Conservation (phyloP, 177 flowering plant genomes). For the Tripterygium wilfordii region DNA sequence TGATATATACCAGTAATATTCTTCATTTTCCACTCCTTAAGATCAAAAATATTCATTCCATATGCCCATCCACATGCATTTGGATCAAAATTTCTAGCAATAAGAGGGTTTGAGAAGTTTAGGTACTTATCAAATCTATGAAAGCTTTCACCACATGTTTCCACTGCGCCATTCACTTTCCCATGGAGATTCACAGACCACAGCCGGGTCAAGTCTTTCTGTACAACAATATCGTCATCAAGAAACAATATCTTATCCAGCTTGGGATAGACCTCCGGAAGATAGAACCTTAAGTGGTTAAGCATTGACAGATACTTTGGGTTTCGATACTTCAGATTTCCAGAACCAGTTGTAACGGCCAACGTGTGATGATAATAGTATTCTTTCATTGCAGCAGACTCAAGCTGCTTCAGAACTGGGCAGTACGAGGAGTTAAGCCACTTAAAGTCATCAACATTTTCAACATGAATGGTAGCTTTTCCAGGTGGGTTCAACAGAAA, state of each 20-base stretch:
- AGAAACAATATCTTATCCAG: constrained; percentile 94
- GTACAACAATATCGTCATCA: constrained; percentile 98
- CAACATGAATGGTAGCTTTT: constrained; percentile 95
- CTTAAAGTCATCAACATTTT: constrained; percentile 95
- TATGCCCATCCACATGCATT: constrained; percentile 99
- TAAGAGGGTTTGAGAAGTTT: constrained; percentile 87
- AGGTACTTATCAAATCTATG: constrained; percentile 97
- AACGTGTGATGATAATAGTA: constrained; percentile 83
- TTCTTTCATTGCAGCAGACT: constrained; percentile 94
- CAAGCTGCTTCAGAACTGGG: constrained; percentile 89
- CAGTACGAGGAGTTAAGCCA: constrained; percentile 98
- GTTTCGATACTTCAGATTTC: constrained; percentile 90
- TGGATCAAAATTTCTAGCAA: constrained; percentile 80
- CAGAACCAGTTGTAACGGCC: constrained; percentile 82
- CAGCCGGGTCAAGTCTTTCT: constrained; percentile 84
- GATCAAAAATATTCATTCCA: constrained; percentile 97
- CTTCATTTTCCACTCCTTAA: constrained; percentile 88
- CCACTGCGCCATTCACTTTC: constrained; percentile 98
- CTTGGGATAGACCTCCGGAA: constrained; percentile 92
- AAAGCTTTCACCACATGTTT: constrained; percentile 97
- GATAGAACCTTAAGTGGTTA: constrained; percentile 94
- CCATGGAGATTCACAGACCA: constrained; percentile 89
- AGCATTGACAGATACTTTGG: constrained; percentile 99
- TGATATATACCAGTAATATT: constrained; percentile 98
- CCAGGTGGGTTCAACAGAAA: constrained; percentile 94